Conservation (phyloP, 1,284 basidiomycete species). For the Irpex sp. region DNA sequence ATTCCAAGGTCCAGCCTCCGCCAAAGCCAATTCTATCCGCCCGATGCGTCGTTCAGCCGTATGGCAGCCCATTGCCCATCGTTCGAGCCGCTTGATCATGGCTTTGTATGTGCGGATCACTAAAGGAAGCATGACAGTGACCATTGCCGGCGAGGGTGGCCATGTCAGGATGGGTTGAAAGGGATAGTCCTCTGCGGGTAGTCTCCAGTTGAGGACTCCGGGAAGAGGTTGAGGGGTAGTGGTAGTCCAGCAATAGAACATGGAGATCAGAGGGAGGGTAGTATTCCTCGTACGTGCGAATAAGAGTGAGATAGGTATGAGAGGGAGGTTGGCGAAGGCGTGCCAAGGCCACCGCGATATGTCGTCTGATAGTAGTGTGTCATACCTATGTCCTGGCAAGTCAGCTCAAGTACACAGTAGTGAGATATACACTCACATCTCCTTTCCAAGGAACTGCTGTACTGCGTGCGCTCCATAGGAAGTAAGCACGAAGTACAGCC, state of each 20-base stretch:
- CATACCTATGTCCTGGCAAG: slow-evolving; percentile 34
- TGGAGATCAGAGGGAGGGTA: slow-evolving; percentile 46
- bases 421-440: slow-evolving; percentile 35
- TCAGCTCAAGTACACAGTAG: not conserved
- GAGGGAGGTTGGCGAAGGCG: slow-evolving; percentile 64
- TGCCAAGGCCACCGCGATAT: slow-evolving; percentile 64
- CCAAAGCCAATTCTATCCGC: slow-evolving; percentile 28
- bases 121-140: slow-evolving; percentile 46
- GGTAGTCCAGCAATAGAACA: slow-evolving; percentile 58
- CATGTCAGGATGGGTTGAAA: slow-evolving; percentile 31
- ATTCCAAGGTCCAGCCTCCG: slow-evolving; percentile 43
- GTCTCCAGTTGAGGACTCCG: not conserved
- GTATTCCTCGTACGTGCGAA: slow-evolving; percentile 46
- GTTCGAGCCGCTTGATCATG: slow-evolving; percentile 36
- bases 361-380: slow-evolving; percentile 57
- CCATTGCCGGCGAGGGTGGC: slow-evolving; percentile 63
- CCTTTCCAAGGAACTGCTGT: slow-evolving; percentile 58
- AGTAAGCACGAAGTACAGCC: slow-evolving; percentile 55
- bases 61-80: slow-evolving; percentile 40
- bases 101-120: slow-evolving; percentile 42
- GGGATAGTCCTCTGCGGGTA: slow-evolving; percentile 2
- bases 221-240: slow-evolving; percentile 38
- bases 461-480: slow-evolving; percentile 72
- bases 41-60: slow-evolving; percentile 19
- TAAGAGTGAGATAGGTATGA: slow-evolving; percentile 52